Base-by-base conservation (phyloP, 1,284 basidiomycete genomes). In the Cryptococcus sp. region DNA sequence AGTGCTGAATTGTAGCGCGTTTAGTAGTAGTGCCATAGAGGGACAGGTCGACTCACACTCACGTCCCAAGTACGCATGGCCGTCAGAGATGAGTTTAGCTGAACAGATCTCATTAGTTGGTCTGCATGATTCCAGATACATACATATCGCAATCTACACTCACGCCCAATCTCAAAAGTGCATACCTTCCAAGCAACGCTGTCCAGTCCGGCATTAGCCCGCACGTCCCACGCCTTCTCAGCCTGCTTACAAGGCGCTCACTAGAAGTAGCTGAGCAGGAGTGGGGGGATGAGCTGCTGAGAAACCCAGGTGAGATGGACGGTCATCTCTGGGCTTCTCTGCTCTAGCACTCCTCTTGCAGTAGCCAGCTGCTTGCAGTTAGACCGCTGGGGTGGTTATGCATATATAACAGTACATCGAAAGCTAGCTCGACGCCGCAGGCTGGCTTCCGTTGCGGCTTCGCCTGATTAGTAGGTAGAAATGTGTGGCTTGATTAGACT, bases 191-290 rank as follows among this genome's bases (percentile, higher is more conserved):
- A 70, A 21, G 64, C 65, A 46, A 48, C 53, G 52, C 67, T 69
- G 36, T n/a, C n/a, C 9, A 49, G 13, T 6, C n/a, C n/a, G n/a
- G n/a, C n/a, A n/a, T n/a, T n/a, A n/a, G n/a, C n/a, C n/a, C n/a
- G n/a, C n/a, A n/a, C n/a, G n/a, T n/a, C n/a, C n/a, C n/a, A n/a
- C 8, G 24, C 18, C 46, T 21, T 37, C 7, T 20, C 11, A 20
- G 13, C 12, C 39, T 23, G 13, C n/a, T 36, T 21, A 18, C 21
- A 37, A 13, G 37, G 24, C 18, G 46, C 69, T 59, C 48, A 69
- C 67, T 60, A 67, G 54, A 72, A 71, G 58, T 73, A 75, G 12
- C 64, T 62, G 21, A 75, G 61, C 3, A 73, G 57, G 4, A 64
- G 62, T 0, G 71, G 71, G 1, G 73, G 73, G 6, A 73, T 59